Evolutionary conservation across 1,284 basidiomycete genomes (phyloP), one percentile per base, ranked within the genome.

Genomic region (Ustanciosporium gigantosporum): DNA sequence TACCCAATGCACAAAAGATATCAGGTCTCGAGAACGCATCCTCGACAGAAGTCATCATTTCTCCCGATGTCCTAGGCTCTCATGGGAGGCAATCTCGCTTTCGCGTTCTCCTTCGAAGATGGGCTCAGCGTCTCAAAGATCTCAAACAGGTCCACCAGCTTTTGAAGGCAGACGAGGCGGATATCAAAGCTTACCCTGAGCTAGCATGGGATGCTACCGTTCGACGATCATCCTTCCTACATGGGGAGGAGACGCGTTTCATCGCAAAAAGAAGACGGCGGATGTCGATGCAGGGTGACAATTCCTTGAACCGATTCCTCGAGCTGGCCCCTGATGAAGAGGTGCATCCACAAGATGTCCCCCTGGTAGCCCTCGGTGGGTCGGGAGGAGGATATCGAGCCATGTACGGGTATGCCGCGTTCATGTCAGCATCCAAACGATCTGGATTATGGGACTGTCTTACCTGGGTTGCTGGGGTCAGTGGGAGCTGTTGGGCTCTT

Each of bases 321-420:
- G 44, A 46, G 2, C 59, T 74, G 13, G 56, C 60, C 3, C 20
- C 35, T 77, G 49, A 42, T 19, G 71, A 74, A 31, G 53, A 67
- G n/a, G 67, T 78, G 7, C 58, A 78, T 29, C 68, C 70, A 21
- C 49, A 70, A 16, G 77, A 77, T 43, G 70, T 78, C 15, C 77
- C 77, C 6, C 51, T 76, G 11, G 53, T 79, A 16, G 74, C 70
- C 2, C 41, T 78, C 9, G 76, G 77, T 8, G 77, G 76, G n/a
- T 70, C 66, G 1, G 77, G 77, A 9, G 77, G 77, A n/a, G 77
- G 77, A 17, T 77, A 76, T 31, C 59, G 77, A 11, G 77, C 77
- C 23, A 75, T 64, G 56, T 75, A 66, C 29, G 68, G 64, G 21
- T 73, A 66, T 36, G 52, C 68, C 5, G 70, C 62, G 16, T 66